Evolutionary conservation across 2,329 filamentous ascomycete species (phyloP), one percentile per base, ranked within the genome.

Genomic region (Paramyrothecium roridum): DNA sequence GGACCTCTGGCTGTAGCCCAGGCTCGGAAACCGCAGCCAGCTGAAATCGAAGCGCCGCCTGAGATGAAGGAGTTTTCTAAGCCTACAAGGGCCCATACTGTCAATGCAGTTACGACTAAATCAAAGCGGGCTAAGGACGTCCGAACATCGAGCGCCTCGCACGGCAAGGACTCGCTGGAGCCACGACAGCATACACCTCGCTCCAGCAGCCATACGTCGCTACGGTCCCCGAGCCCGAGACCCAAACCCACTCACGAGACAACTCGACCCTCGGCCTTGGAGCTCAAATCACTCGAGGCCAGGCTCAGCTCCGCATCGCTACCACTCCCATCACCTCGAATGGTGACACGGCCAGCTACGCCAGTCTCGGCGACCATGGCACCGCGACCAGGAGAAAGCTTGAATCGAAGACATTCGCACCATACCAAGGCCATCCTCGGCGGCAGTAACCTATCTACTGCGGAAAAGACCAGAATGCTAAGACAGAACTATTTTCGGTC

Each of bases 401-500:
- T 83, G 26, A 69, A 76, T 3, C 74, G 83, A 57, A 77, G 85
- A 61, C 86, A 89, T 70, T 84, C 86, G 2, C 86, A 86, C 62
- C 75, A 82, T 56, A 68, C 79, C 52, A 84, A 87, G 61, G 80
- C 80, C 6, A 72, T 81, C 6, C 68, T 85, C 13, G 83, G 76
- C 17, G 79, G 86, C 2, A 81, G 79, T n/a, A 81, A 88, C 21
- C 74, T 93, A 66, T 84, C 85, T 2, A 69, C 76, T 4, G 72
- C 77, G 12, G 88, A 93, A 67, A 91, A 90, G 68, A 81, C 85
- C n/a, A 85, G 86, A 50, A 73, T 92, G 11, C 69, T 95, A 57
- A 80, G 89, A 54, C 89, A 92, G 57, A 90, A 95, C 69, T 95
- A 95, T 70, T 95, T 93, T 67, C 81, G 89, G 53, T 90, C 86